Base-by-base conservation (phyloP, 495 filamentous ascomycete genomes). In the Penicillium egyptiacum region DNA sequence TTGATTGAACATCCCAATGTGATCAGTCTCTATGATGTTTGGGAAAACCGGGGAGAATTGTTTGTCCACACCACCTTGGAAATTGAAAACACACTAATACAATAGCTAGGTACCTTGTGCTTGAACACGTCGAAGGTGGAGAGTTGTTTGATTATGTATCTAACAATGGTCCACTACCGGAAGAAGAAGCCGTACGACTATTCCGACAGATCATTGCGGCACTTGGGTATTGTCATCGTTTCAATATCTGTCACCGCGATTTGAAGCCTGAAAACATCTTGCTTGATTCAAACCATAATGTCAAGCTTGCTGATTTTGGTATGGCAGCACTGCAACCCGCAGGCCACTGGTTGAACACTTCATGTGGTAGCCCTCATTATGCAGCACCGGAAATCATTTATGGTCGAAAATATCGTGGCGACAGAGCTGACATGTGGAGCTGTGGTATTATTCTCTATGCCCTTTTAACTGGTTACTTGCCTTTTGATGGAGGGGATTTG, bases 221-320 rank as follows among this genome's bases (percentile, higher is more conserved):
- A 0, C 77, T 99, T 30, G 86, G 90, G 8, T 96, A 95, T 73
- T 92, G 91, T 61, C 95, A 99, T 70, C 84, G 88, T 5, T 87
- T 97, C 75, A 87, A 90, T 62, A 96, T 99, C 57, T 95, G 91
- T 70, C 94, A 99, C 66, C 88, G 94, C 25, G 94, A 99, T 59
- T 75, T 99, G 31, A 99, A 99, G 74, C 94, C 91, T 0, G 94
- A 99, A 73, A 99, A 99, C 63, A 96, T 98, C 39, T 78, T 99
- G 16, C 71, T 99, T 26, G 89, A 91, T 55, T 71, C 70, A 6
- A 71, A 84, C 12, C 79, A 80, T 22, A 85, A 89, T 43, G 80
- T 97, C 70, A 98, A 98, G 71, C 83, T 99, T 37, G 92, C 90
- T 31, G 94, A 99, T 70, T 99, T 98, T 70, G 93, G 94, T 17